phyloP scores from a whole-genome alignment of 441 rosid species.

The Corymbia calophylla region DNA sequence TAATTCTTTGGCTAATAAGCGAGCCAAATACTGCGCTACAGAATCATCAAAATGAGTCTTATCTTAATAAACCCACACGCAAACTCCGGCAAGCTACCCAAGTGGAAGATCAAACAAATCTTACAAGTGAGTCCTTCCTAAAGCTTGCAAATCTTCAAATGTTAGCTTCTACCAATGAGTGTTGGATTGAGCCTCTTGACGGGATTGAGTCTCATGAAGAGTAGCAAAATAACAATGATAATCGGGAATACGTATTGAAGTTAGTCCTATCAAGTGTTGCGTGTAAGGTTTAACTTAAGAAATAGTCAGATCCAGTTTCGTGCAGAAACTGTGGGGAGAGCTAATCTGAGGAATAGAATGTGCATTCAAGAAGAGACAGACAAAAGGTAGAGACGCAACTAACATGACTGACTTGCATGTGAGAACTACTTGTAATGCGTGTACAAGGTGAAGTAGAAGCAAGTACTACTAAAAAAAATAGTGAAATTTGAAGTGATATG shows the following conservation, averaged over 20 bases:
- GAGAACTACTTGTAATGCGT: neutral
- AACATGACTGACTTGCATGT: neutral
- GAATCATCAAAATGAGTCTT: neutral
- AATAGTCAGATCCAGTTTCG: no score
- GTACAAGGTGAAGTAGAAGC: no score
- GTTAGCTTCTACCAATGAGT: neutral
- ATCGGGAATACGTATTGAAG: neutral
- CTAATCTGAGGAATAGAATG: neutral
- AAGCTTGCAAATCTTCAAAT: neutral
- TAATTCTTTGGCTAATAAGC: neutral
- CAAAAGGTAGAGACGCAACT: neutral
- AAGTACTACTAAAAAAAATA: no score
- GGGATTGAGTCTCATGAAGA: neutral
- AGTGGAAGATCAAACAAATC: neutral
- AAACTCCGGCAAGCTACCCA: neutral
- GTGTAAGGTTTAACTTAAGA: no score
- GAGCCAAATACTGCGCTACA: neutral
- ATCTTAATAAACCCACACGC: neutral
- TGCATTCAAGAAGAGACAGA: neutral
- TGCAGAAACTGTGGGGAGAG: neutral
- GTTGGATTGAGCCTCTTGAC: neutral
- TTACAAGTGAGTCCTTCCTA: neutral
- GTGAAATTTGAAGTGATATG: no score
- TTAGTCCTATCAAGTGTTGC: no score
- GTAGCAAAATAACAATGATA: neutral